phyloP scores from a whole-genome alignment of 768 basidiomycete genomes.

The Suillus decipiens region DNA sequence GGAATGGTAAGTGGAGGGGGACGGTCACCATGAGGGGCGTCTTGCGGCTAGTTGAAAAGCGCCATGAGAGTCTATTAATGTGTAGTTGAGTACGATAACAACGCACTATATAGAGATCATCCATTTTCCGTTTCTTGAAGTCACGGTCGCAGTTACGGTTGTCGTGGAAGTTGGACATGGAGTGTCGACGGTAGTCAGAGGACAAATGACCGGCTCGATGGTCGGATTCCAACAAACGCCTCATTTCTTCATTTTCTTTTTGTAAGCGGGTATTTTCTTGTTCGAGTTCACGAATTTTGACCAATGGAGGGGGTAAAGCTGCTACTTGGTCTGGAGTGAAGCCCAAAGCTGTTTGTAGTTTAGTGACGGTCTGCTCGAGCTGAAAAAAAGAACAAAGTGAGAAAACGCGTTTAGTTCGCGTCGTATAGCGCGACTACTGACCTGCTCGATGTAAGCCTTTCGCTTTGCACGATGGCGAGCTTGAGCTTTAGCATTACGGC shows the following conservation, averaged over 20 bases:
- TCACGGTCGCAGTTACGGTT: conserved; percentile 54
- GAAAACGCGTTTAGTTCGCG: conserved; percentile 16
- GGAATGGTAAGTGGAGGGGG: conserved; percentile 68
- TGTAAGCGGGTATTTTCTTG: conserved; percentile 73
- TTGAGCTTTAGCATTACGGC: conserved; percentile 87
- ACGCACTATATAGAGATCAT: conserved; percentile 56
- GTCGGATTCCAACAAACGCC: conserved; percentile 60
- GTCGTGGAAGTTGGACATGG: conserved; percentile 50
- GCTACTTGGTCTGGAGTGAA: conserved; percentile 75
- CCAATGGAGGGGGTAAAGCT: conserved; percentile 68
- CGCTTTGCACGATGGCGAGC: conserved; percentile 89
- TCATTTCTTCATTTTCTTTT: conserved; percentile 73
- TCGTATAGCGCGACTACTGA: conserved; percentile 31
- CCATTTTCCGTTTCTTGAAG: conserved; percentile 64
- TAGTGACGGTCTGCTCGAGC: conserved; percentile 86
- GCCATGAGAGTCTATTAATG: conserved; percentile 4
- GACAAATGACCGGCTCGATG: conserved; percentile 33
- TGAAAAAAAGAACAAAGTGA: conserved; percentile 27
- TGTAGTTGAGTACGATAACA: neutral
- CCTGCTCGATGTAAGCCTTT: conserved; percentile 93
- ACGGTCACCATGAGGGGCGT: conserved; percentile 40
- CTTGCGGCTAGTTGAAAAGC: conserved; percentile 44
- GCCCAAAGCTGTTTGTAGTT: conserved; percentile 74
- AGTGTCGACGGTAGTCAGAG: conserved; percentile 50
- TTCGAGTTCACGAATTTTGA: conserved; percentile 81